Base-by-base conservation (phyloP, 768 basidiomycete species). In the Suillus clintonianus region DNA sequence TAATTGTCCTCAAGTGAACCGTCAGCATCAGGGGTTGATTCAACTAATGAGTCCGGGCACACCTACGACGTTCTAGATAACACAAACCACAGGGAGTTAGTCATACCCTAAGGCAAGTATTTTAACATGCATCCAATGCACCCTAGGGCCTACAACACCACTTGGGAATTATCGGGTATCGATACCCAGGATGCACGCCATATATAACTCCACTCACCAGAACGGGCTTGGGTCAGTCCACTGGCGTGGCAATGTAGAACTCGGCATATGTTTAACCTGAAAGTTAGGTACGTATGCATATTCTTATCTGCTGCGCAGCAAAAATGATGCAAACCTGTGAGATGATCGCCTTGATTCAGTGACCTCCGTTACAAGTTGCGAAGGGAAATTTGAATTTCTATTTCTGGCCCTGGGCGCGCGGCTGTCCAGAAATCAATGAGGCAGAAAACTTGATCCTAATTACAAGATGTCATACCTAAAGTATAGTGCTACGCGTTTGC, bases 251-350 rank as follows among this genome's bases (percentile, higher is more conserved):
- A 53, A 32, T 53, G 15, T 32, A 11, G 11, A 3, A 30, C 30
- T 32, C 17, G 27, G 13, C 9, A 11, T 53, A 53, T 53, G 30
- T 32, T 32, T 53, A 53, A 10, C 30, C 50, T 19, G 51, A 19
- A 50, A 30, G 27, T 4, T 4, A 30, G 8, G 17, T 4, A 13
- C 10, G n/a, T n/a, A n/a, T n/a, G n/a, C n/a, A n/a, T 53, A 53
- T 53, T 53, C 19, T 53, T 32, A 53, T 53, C 51, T 32, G 51
- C 30, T 53, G 51, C 51, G 51, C 30, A 53, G 51, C 51, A 53
- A 50, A 50, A 50, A 53, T 53, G 51, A 53, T 53, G 51, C 30
- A 32, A 37, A 53, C 51, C 51, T 53, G 51, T 53, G 51, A 51
- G 5, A 51, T 30, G 47, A 48, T 48, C 13, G 14, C 14, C 47